Evolutionary conservation across 1,284 basidiomycete species (phyloP).

Genomic region (Xerocomus nothofagi): DNA sequence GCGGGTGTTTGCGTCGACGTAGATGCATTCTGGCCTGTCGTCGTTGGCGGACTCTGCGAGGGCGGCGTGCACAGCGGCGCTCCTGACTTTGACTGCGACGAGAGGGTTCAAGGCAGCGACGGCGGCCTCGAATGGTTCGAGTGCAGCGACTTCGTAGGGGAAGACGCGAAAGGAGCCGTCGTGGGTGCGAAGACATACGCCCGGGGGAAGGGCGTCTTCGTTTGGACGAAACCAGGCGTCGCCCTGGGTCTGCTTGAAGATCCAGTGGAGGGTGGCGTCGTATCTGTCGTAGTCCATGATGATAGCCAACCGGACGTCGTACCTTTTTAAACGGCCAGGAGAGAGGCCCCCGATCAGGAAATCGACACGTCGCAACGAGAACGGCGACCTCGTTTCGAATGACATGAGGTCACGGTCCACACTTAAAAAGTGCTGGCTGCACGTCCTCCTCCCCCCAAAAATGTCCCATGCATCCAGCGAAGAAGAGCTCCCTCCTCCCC

Average conservation of each 20-base stretch:
- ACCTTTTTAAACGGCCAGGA: slow-evolving; percentile 18
- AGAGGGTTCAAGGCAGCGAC: slow-evolving; percentile 75
- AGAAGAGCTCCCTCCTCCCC: slow-evolving; percentile 28
- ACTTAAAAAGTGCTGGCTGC: too few relatives aligned
- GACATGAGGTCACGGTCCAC: too few relatives aligned
- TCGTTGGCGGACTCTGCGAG: slow-evolving; percentile 51
- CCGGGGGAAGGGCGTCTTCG: slow-evolving; percentile 51
- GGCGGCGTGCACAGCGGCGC: slow-evolving; percentile 77
- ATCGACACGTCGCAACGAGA: too few relatives aligned
- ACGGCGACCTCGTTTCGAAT: too few relatives aligned
- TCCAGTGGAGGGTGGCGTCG: slow-evolving; percentile 39
- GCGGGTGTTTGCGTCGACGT: slow-evolving; percentile 67
- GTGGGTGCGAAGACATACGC: slow-evolving; percentile 65
- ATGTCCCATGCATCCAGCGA: slow-evolving; percentile 32
- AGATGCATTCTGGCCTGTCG: slow-evolving; percentile 51
- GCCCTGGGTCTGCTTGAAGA: slow-evolving; percentile 51
- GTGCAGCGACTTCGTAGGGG: slow-evolving; percentile 66
- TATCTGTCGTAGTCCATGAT: slow-evolving; percentile 40
- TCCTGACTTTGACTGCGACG: slow-evolving; percentile 79
- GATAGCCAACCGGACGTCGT: not conserved
- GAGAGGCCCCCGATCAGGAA: too few relatives aligned
- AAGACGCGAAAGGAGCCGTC: slow-evolving; percentile 68
- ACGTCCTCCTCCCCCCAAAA: too few relatives aligned
- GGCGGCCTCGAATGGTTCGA: slow-evolving; percentile 72
- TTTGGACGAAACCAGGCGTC: slow-evolving; percentile 59